Base-by-base conservation (phyloP, 345 rosid genomes). In the Odontarrhena argentea region DNA sequence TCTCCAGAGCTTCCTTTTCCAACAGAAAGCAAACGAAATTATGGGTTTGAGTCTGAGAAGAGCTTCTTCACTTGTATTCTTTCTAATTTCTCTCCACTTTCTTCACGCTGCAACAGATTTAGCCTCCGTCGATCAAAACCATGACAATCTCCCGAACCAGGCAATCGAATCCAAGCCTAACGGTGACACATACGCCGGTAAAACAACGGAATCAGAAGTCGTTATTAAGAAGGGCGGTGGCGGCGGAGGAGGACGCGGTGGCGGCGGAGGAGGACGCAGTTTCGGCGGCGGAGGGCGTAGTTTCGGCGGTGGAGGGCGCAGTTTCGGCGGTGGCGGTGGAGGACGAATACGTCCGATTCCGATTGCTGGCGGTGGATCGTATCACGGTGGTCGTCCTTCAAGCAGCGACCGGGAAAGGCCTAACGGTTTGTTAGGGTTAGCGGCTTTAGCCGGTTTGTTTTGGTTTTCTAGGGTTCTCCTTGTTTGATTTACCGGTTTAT, bases 401-500 rank as follows among this genome's bases (percentile, higher is more conserved):
- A 71, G 40, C 54, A 53, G 59, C 7, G 59, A 24, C 9, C 76
- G 76, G 47, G 47, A 64, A 64, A 56, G 5, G 41, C 47, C 14
- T 40, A 41, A 44, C 12, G 13, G 34, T 49, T 71, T 59, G 65
- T 48, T 71, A 18, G 47, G 65, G 41, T 32, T 71, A 40, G 41
- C n/a, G 8, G 3, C 35, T 64, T 48, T 71, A n/a, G n/a, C 35
- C 60, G 70, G 70, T 71, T 71, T 71, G 30, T 47, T 71, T 63
- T 63, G 44, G 25, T 6, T 38, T 38, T 38, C 1, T 62, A 61
- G 55, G 1, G 30, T 36, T 70, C 52, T 60, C 0, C 2, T n/a
- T 38, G 5, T 43, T 57, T 47, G 35, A 47, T 28, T 51, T 54
- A 37, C 69, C 63, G 64, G 64, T 38, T 70, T 63, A 60, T 22